Base-by-base conservation (phyloP, 2,329 filamentous ascomycete genomes). In the Uncinocarpus reesii region DNA sequence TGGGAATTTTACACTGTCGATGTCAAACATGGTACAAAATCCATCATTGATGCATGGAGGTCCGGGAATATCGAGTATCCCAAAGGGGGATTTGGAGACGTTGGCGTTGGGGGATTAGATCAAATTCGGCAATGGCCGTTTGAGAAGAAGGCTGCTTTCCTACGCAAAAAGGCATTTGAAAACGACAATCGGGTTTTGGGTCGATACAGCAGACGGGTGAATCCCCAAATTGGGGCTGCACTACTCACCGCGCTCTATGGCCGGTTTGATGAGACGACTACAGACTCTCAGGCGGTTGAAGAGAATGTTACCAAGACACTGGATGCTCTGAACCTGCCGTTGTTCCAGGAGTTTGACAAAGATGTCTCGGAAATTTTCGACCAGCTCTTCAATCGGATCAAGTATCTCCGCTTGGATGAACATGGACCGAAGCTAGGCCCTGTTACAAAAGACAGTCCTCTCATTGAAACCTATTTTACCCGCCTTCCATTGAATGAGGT, bases 391-490 rank as follows among this genome's bases (percentile, higher is more conserved):
- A 94, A 95, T 63, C 83, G 93, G 52, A 86, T 89, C 70, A 95
- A 95, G 66, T 98, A 98, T 69, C 79, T 90, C 53, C 84, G 92
- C 32, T 69, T 98, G n/a, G 92, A 96, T 55, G 84, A 87, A 0
- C 78, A 96, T 62, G 92, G 92, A 0, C 92, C 92, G 2, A 90
- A 86, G 63, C 71, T 86, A 46, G 92, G 92, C 0, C 78, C 81
- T 15, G 85, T 98, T 61, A 84, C 80, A 49, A 69, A 80, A 6
- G 70, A 82, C 47, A 90, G 79, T 58, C 89, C 92, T 10, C 72
- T 98, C 23, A 86, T 95, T 54, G 92, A 98, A 70, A 76, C 84
- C 0, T 98, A 98, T 70, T 98, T 98, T 66, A 96, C 92, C 0
- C 80, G 90, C 23, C 73, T 98, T 34, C 86, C 89, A 1, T 64